phyloP scores from a whole-genome alignment of 106 monocot species.

The Dioscorea dumetorum region DNA sequence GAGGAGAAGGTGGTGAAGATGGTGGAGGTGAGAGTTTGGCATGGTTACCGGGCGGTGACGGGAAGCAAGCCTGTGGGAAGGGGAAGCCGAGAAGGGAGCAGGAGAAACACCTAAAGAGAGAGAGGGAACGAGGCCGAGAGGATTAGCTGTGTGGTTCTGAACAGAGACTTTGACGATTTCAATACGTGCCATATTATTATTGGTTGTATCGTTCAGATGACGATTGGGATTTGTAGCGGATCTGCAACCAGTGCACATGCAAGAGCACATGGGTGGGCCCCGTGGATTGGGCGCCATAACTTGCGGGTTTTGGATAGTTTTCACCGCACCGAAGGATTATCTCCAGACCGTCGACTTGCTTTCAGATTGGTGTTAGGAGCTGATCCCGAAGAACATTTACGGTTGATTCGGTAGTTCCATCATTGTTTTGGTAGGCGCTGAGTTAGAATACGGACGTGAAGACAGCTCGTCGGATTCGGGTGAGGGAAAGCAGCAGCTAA shows the following conservation, averaged over 20 bases:
- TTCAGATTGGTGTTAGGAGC: no score
- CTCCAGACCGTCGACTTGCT: no score
- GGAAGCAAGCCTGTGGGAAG: background rate
- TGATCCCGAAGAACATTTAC: no score
- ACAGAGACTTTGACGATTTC: background rate
- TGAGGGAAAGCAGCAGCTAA: background rate
- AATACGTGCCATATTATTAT: background rate
- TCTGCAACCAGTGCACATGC: background rate
- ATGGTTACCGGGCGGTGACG: slow-evolving; percentile 1
- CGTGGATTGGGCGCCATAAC: background rate
- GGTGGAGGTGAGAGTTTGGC: background rate
- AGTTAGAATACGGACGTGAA: background rate
- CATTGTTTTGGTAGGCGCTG: no score
- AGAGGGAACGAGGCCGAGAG: background rate
- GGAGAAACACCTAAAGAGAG: background rate
- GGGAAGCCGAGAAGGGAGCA: background rate
- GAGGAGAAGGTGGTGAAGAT: background rate
- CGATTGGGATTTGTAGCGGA: background rate
- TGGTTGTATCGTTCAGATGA: background rate
- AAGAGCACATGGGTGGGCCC: background rate
- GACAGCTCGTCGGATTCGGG: background rate
- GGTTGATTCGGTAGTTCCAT: no score
- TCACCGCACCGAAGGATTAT: no score
- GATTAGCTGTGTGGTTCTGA: background rate
- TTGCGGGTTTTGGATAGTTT: no score